Evolutionary conservation across 192 early-diverging fungal species (phyloP).

Genomic region (Entrophospora sp.): DNA sequence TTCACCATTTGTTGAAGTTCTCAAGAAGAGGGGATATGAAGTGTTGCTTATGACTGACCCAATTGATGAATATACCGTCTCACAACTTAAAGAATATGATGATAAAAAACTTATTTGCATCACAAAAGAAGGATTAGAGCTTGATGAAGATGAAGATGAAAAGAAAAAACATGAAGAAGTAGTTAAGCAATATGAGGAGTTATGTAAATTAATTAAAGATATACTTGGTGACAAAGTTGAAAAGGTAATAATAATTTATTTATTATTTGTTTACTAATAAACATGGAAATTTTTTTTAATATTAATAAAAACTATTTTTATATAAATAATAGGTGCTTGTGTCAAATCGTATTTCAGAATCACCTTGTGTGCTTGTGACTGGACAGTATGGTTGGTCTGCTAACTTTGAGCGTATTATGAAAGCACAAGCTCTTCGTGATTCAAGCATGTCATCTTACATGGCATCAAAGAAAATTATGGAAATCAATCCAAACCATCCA

Average conservation of each 20-base stretch:
- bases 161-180: constrained; percentile 91
- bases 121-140: too few species aligned
- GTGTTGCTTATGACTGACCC: constrained; percentile 98
- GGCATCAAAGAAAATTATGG: constrained; percentile 98
- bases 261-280: neutral
- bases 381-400: constrained; percentile 98
- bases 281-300: neutral
- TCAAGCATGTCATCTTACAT: constrained; percentile 97
- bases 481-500: constrained; percentile 91
- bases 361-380: too few species aligned
- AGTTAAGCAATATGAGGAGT: constrained; percentile 80
- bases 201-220: constrained; percentile 90
- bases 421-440: constrained; percentile 98
- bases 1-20: constrained; percentile 94
- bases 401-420: constrained; percentile 99
- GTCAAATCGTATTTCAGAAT: too few species aligned
- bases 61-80: constrained; percentile 97
- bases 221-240: too few species aligned
- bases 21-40: constrained; percentile 99
- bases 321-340: constrained; percentile 29
- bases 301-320: neutral
- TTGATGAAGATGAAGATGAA: constrained; percentile 97
- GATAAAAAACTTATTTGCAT: constrained; percentile 97
- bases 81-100: constrained; percentile 98
- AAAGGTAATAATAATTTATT: constrained; percentile 43